phyloP scores from a whole-genome alignment of 2,329 filamentous ascomycete species.

The Eutypella sp. region DNA sequence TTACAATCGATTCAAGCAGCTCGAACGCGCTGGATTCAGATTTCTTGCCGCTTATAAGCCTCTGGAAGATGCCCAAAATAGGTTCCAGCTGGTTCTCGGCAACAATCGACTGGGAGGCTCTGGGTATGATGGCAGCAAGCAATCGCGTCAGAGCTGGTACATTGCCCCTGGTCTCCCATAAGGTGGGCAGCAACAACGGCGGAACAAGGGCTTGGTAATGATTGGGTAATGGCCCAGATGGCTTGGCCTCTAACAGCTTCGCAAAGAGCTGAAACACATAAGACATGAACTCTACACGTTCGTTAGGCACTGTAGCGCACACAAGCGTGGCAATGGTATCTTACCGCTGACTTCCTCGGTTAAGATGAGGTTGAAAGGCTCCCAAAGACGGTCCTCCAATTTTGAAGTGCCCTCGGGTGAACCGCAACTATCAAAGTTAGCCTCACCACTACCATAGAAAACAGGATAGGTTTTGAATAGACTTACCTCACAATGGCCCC shows the following conservation, averaged over 20 bases:
- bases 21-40: conserved; percentile 88
- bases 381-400: conserved; percentile 76
- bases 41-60: conserved; percentile 73
- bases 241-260: conserved; percentile 81
- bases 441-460: conserved; percentile 18
- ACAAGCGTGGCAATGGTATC: conserved; percentile 12
- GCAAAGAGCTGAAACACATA: conserved; percentile 96
- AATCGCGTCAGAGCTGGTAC: conserved; percentile 86
- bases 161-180: conserved; percentile 92
- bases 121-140: conserved; percentile 76
- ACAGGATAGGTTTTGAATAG: conserved; percentile 9
- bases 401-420: conserved; percentile 60
- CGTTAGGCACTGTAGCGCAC: conserved; percentile 23
- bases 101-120: conserved; percentile 67
- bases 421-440: conserved; percentile 49
- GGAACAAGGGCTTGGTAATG: conserved; percentile 76
- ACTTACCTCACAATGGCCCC: conserved; percentile 74
- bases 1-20: conserved; percentile 75
- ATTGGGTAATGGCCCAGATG: conserved; percentile 68
- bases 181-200: conserved; percentile 71
- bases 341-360: conserved; percentile 74
- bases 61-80: conserved; percentile 94
- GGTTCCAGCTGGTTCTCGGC: conserved; percentile 78
- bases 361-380: conserved; percentile 76
- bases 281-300: conserved; percentile 73